Evolutionary conservation across 1,284 basidiomycete genomes (phyloP), one percentile per base, ranked within the genome.

Genomic region (Austroboletus rostrupii): DNA sequence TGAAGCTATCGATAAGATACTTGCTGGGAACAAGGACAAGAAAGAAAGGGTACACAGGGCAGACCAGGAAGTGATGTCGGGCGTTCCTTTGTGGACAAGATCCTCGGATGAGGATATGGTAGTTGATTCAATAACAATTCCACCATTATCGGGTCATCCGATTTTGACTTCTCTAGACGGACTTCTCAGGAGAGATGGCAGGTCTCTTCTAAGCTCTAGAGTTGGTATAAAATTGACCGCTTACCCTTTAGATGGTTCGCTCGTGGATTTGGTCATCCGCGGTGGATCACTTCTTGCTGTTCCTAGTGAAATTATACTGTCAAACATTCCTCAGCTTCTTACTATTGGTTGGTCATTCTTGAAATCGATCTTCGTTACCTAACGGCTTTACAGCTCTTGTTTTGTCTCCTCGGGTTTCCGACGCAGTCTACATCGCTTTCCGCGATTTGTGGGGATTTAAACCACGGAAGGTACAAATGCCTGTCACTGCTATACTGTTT

Each of bases 201-300:
- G 26, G 74, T 60, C 12, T 47, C 14, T 39, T 49, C 19, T 38
- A 7, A 48, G 35, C 9, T 12, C 41, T 8, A 16, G 29, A 11
- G 12, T 23, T 39, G 9, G 12, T 12, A 3, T 23, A 19, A 21
- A 16, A 48, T 21, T 13, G 42, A 38, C 52, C 33, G 52, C 28
- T 9, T 39, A 29, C 3, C 12, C 20, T 38, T 39, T 32, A 84
- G 81, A 79, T 53, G 48, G 62, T 23, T 40, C 52, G 11, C 69
- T 67, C 43, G 61, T 74, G n/a, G 58, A 62, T 9, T 53, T 74
- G 20, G 50, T 79, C n/a, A 59, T 85, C 6, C 62, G 70, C 33
- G 68, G 70, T 43, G 72, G 76, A 43, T 54, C 66, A 29, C 61
- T 78, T 45, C 54, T 57, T 28, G 60, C 47, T 46, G 49, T 71